Base-by-base conservation (phyloP, 768 basidiomycete species). In the Russula virescens region DNA sequence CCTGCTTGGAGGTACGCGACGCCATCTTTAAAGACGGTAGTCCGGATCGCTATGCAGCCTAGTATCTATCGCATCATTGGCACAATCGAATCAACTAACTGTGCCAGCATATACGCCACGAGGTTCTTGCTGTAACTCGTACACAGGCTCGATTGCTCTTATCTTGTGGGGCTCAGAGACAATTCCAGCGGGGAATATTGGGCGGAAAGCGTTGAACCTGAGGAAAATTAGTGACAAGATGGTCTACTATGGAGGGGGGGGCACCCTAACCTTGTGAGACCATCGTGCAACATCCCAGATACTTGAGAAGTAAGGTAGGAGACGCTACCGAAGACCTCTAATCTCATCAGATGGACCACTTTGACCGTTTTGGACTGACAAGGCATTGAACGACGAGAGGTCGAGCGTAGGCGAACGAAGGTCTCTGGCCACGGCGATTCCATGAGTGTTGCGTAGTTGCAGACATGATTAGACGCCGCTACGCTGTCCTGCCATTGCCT, bases 161-260 rank as follows among this genome's bases (percentile, higher is more conserved):
- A 99, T 95, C 76, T 99, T 99, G 2, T 97, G 97, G 35, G 97
- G 97, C 23, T 97, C 97, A 1, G 96, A 98, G 26, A 99, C 97
- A 2, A 97, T 99, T 0, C 97, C 97, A 19, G 96, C 95, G 1
- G 97, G 97, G 79, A 99, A 98, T 66, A 99, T 98, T 25, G 96
- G 98, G 10, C 96, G 85, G 83, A 99, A 98, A 0, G 97, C 97
- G 72, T 98, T 95, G 71, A 98, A 99, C 67, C 95, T 95, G 67
- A 38, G 47, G 64, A 45, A 23, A 55, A 53, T 23, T 55, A 58
- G 51, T 54, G 21, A 59, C 65, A 19, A 2, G 61, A 59, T 4
- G 23, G 35, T 8, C n/a, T 11, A 18, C n/a, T 8, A 5, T 38
- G 43, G 13, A 42, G 38, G 34, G n/a, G n/a, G n/a, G n/a, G 13